phyloP scores from a whole-genome alignment of 768 basidiomycete genomes.

The Hortiboletus campestris region DNA sequence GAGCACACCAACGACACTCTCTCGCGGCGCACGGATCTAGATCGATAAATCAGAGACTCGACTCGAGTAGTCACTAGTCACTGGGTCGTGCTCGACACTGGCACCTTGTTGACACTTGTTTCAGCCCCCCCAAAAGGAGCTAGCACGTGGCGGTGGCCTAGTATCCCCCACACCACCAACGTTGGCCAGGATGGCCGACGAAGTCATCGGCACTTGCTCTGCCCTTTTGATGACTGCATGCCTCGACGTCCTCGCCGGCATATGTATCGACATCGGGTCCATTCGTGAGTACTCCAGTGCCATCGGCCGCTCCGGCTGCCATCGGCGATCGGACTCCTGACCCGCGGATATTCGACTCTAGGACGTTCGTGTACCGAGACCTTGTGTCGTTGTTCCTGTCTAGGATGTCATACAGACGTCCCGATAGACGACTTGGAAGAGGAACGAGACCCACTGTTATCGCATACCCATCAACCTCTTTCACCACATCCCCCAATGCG shows the following conservation, averaged over 20 bases:
- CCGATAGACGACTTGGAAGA: slow-evolving; percentile 6
- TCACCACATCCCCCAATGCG: slow-evolving; percentile 25
- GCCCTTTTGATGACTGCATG: slow-evolving; percentile 14
- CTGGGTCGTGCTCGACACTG: too few relatives aligned
- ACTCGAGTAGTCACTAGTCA: too few relatives aligned
- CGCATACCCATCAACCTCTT: slow-evolving; percentile 22
- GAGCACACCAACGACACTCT: too few relatives aligned
- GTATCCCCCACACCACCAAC: too few relatives aligned
- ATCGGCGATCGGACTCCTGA: too few relatives aligned
- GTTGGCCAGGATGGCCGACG: slow-evolving; percentile 17
- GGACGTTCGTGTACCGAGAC: slow-evolving; percentile 26
- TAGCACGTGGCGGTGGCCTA: background rate
- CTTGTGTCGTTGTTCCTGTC: slow-evolving; percentile 24
- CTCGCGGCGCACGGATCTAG: too few relatives aligned
- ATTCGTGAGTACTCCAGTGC: slow-evolving; percentile 14
- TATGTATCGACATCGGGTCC: slow-evolving; percentile 25
- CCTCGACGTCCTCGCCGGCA: slow-evolving; percentile 21
- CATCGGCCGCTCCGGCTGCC: too few relatives aligned
- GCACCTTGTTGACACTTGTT: background rate
- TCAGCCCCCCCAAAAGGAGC: background rate
- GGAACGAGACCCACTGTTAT: slow-evolving; percentile 23
- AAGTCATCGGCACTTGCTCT: slow-evolving; percentile 22
- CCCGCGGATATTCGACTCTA: too few relatives aligned
- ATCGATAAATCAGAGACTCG: too few relatives aligned
- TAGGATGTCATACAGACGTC: background rate